Evolutionary conservation across 2,329 filamentous ascomycete species (phyloP).

Genomic region (Talaromyces sp.): DNA sequence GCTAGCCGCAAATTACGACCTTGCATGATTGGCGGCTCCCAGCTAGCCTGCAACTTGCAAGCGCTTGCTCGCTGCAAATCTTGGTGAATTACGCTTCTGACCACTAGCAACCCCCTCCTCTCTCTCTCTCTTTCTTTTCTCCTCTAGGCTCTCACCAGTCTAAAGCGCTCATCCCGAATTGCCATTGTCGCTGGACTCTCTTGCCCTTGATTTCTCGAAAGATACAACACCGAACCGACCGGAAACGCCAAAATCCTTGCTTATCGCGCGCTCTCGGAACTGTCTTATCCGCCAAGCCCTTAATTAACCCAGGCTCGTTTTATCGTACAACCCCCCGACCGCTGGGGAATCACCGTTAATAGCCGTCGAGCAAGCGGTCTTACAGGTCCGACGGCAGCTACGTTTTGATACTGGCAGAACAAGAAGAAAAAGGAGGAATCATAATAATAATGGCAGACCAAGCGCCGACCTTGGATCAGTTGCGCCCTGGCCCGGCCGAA

Average conservation of each 20-base stretch:
- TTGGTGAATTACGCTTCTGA: not conserved
- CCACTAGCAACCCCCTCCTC: not conserved
- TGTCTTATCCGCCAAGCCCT: constrained; percentile 11
- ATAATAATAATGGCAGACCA: constrained; percentile 32
- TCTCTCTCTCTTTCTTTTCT: not conserved
- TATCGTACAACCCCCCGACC: constrained; percentile 27
- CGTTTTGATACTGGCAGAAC: constrained; percentile 14
- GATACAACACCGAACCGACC: not conserved
- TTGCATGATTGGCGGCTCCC: not conserved
- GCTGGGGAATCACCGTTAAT: constrained; percentile 31
- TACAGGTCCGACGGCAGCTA: constrained; percentile 34
- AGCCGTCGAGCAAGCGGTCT: constrained; percentile 43
- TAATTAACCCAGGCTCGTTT: not conserved
- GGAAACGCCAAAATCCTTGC: not conserved
- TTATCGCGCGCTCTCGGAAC: constrained; percentile 3
- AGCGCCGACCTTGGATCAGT: constrained; percentile 20
- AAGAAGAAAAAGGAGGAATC: not conserved
- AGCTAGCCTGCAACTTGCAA: not conserved
- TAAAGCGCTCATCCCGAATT: not conserved
- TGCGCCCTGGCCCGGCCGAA: constrained; percentile 18
- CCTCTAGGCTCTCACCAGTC: not conserved
- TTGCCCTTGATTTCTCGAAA: not conserved
- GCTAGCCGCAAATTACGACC: not conserved
- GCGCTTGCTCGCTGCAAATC: constrained; percentile 4
- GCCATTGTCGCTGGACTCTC: not conserved